Percentiles rank a stretch among this genome's conserved stretches.
Evolutionary conservation across 2,329 filamentous ascomycete species (phyloP).

Genomic region (Arachnomyces sp.): DNA sequence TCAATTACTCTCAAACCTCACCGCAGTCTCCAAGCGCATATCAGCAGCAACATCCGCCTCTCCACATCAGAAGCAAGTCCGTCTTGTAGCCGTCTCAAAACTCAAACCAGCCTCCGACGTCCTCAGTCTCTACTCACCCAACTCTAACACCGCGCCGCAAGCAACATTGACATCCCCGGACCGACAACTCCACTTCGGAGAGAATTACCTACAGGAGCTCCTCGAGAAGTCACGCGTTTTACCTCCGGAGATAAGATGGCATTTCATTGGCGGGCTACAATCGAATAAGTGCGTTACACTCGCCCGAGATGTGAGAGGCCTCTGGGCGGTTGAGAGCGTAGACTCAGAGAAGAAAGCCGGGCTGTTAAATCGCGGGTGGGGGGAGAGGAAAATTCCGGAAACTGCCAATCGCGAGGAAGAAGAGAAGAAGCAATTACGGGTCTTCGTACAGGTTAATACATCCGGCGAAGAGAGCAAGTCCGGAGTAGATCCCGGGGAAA

Average conservation of each 20-base stretch:
- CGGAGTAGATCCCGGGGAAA: constrained; percentile 63
- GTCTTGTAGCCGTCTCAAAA: constrained; percentile 92
- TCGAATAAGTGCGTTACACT: constrained; percentile 87
- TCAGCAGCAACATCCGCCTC: constrained; percentile 44
- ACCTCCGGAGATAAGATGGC: constrained; percentile 71
- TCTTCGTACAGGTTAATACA: constrained; percentile 95
- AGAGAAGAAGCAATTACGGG: constrained; percentile 42
- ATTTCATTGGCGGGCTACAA: constrained; percentile 93
- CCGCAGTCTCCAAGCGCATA: constrained; percentile 53
- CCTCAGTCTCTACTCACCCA: constrained; percentile 60
- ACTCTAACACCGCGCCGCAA: constrained; percentile 36
- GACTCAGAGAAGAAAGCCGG: constrained; percentile 83
- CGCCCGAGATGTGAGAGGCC: constrained; percentile 72
- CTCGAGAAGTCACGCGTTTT: constrained; percentile 75
- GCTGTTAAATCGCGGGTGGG: constrained; percentile 69
- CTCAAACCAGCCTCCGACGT: constrained; percentile 91
- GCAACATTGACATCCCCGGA: too few relatives aligned
- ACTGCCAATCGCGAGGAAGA: constrained; percentile 30
- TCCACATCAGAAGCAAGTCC: constrained; percentile 25
- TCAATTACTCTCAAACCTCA: constrained; percentile 56
- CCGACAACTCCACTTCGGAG: constrained; percentile 69
- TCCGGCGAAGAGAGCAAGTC: constrained; percentile 81
- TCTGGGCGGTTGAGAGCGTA: constrained; percentile 87
- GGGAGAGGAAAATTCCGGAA: constrained; percentile 38
- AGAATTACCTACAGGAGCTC: constrained; percentile 93